These are phyloP conservation scores for Aspergillus hortae DNA, from an alignment of 2,329 filamentous ascomycete species.

Conservation along the genomic window DNA sequence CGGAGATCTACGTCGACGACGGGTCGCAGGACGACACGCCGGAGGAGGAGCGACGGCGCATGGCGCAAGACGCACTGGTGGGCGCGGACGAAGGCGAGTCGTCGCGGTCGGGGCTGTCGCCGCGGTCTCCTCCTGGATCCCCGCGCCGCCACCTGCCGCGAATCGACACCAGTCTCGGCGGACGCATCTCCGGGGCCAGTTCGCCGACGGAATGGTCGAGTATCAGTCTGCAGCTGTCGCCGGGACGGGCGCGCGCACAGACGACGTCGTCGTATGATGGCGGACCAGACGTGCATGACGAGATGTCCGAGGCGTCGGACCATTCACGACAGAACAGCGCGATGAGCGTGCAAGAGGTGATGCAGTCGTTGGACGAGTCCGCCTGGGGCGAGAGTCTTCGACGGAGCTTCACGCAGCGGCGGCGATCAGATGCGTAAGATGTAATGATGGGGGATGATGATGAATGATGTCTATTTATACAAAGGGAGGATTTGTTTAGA, in stretches of 20 bases:
- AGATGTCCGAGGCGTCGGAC: slow-evolving; percentile 21
- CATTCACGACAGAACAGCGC: slow-evolving; percentile 62
- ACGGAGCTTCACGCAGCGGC: slow-evolving; percentile 72
- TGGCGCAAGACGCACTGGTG: slow-evolving; percentile 2
- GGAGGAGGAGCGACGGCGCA: slow-evolving; percentile 14
- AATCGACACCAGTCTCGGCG: slow-evolving; percentile 38
- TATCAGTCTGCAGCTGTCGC: slow-evolving; percentile 49
- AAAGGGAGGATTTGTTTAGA: not conserved
- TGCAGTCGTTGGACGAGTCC: slow-evolving; percentile 82
- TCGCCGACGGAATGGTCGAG: slow-evolving; percentile 48
- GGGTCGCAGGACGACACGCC: slow-evolving; percentile 48
- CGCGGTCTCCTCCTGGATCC: slow-evolving; percentile 17
- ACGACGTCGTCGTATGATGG: slow-evolving; percentile 29
- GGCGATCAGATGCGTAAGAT: slow-evolving; percentile 31
- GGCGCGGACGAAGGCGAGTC: slow-evolving; percentile 9
- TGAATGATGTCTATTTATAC: slow-evolving; percentile 12
- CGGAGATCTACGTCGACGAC: slow-evolving; percentile 86
- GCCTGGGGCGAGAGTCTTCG: slow-evolving; percentile 92
- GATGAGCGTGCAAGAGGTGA: slow-evolving; percentile 72
- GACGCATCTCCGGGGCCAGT: slow-evolving; percentile 33
- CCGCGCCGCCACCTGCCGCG: slow-evolving; percentile 45
- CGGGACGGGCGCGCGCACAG: slow-evolving; percentile 23
- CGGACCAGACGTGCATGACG: slow-evolving; percentile 15
- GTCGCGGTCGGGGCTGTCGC: slow-evolving; percentile 28
- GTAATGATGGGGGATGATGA: slow-evolving; percentile 2